phyloP scores from a whole-genome alignment of 805 yeast species.

The Ogataea paradorogensis region DNA sequence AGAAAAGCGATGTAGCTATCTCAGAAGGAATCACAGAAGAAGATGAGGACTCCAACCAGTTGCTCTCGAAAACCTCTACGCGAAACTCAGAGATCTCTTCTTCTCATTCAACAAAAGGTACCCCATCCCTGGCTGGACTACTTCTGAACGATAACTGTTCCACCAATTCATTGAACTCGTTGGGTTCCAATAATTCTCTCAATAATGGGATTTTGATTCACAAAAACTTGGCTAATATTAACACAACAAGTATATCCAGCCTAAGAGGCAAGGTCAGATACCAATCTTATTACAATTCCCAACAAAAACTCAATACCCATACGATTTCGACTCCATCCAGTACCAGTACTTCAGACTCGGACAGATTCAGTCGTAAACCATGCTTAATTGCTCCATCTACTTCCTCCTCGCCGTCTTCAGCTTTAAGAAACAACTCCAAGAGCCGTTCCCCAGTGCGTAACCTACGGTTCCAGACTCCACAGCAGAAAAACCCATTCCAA shows the following conservation, averaged over 20 bases:
- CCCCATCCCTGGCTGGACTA: slow-evolving; percentile 18
- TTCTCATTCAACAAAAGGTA: slow-evolving; percentile 19
- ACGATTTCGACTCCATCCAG: slow-evolving; percentile 19
- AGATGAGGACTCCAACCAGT: slow-evolving; percentile 14
- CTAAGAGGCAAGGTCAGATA: slow-evolving; percentile 32
- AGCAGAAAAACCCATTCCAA: slow-evolving; percentile 31
- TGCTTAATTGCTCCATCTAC: slow-evolving; percentile 12
- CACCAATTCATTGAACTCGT: slow-evolving; percentile 26
- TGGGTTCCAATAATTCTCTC: slow-evolving; percentile 22
- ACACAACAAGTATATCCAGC: slow-evolving; percentile 25
- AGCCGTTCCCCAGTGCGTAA: slow-evolving; percentile 29
- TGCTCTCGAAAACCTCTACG: slow-evolving; percentile 14
- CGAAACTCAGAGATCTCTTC: slow-evolving; percentile 24
- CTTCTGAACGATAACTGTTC: slow-evolving; percentile 25
- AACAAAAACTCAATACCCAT: slow-evolving; percentile 25
- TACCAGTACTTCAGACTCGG: slow-evolving; percentile 8
- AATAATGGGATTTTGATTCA: slow-evolving; percentile 10
- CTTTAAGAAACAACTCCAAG: slow-evolving; percentile 16
- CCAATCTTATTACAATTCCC: slow-evolving; percentile 31
- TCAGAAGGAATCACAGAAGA: slow-evolving; percentile 32
- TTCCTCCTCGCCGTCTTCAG: slow-evolving; percentile 15
- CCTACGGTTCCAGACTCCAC: slow-evolving; percentile 13
- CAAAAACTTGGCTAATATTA: slow-evolving; percentile 16
- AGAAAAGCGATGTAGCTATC: slow-evolving; percentile 30
- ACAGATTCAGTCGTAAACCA: slow-evolving; percentile 10